Conservation (phyloP, 179 eudicot species). For the Silene noctiflora region DNA sequence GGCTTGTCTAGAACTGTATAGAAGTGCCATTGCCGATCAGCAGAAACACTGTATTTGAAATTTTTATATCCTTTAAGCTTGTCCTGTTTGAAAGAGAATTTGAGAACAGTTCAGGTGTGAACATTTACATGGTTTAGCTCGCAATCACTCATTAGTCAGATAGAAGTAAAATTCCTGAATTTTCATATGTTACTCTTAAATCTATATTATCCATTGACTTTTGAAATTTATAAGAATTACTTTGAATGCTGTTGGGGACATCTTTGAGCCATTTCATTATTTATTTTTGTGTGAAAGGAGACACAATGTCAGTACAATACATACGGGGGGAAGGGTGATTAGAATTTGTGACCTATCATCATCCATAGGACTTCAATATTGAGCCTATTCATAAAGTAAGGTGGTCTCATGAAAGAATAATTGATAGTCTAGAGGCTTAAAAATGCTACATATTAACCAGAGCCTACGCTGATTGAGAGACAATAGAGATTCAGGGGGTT, state of each 20-base stretch:
- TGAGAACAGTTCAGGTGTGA: constrained; percentile 13
- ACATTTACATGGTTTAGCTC: neutral
- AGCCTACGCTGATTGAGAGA: neutral
- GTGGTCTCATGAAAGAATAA: neutral
- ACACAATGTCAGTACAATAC: neutral
- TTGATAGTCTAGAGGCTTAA: no score
- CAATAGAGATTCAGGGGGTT: neutral
- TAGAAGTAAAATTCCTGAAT: neutral
- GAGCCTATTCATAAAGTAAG: neutral
- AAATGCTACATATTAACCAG: constrained; percentile 1
- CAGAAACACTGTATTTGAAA: constrained; percentile 72
- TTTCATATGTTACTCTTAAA: neutral
- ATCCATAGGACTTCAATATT: neutral
- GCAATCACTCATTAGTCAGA: neutral
- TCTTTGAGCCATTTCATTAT: neutral
- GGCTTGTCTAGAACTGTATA: constrained; percentile 85
- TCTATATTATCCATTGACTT: neutral
- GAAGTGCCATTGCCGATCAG: constrained; percentile 99
- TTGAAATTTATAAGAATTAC: neutral
- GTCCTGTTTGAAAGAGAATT: constrained; percentile 45
- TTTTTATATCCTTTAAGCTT: constrained; percentile 82
- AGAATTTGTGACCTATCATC: neutral
- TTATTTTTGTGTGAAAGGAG: neutral
- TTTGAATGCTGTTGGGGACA: neutral
- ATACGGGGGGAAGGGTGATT: neutral